Evolutionary conservation across 2,329 filamentous ascomycete species (phyloP).

Genomic region (Talaromyces sp.): DNA sequence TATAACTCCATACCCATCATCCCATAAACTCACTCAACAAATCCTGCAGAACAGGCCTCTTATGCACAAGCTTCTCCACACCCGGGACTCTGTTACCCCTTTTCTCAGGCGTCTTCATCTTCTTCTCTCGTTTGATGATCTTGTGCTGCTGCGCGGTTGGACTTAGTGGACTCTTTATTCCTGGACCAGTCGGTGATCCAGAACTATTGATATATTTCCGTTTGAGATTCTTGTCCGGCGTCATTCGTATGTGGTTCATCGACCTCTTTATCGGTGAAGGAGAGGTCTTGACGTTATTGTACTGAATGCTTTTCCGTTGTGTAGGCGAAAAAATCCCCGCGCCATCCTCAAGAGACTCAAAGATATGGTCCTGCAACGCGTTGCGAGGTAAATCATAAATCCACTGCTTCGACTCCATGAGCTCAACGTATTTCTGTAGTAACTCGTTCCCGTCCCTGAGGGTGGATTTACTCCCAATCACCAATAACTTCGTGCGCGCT

Average conservation of each 20-base stretch:
- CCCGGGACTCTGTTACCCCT: constrained; percentile 55
- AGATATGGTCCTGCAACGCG: constrained; percentile 65
- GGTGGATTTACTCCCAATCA: constrained; percentile 78
- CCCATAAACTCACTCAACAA: constrained; percentile 65
- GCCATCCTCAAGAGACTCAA: constrained; percentile 47
- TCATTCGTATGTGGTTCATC: constrained; percentile 18
- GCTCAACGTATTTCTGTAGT: constrained; percentile 67
- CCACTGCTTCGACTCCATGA: constrained; percentile 80
- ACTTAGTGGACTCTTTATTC: constrained; percentile 28
- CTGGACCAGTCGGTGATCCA: constrained; percentile 8
- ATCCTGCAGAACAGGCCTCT: constrained; percentile 67
- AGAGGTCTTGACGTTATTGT: constrained; percentile 14
- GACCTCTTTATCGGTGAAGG: constrained; percentile 1
- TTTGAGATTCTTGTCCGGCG: constrained; percentile 20
- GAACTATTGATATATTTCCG: constrained; percentile 16
- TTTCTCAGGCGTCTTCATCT: constrained; percentile 54
- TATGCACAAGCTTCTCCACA: constrained; percentile 57
- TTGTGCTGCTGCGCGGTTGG: constrained; percentile 28
- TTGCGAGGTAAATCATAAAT: constrained; percentile 66
- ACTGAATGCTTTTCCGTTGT: constrained; percentile 21
- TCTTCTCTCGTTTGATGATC: constrained; percentile 34
- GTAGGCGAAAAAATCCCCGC: constrained; percentile 13
- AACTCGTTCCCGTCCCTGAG: constrained; percentile 68
- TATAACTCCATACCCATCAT: constrained; percentile 18
- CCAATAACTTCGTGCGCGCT: constrained; percentile 84